phyloP scores from a whole-genome alignment of 371 early-diverging fungal genomes.

The Zancudomyces culisetae region DNA sequence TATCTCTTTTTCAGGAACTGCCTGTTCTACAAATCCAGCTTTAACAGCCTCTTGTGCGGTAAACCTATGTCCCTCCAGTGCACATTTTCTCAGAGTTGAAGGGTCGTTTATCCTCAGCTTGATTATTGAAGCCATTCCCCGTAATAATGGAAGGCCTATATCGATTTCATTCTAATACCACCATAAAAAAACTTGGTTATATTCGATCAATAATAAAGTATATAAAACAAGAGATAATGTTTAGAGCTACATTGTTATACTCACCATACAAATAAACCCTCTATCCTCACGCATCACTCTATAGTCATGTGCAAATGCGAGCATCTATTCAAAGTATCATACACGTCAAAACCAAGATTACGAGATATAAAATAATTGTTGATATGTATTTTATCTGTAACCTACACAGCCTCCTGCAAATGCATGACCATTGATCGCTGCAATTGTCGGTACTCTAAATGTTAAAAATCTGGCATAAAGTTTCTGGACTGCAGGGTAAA shows the following conservation, averaged over 20 bases:
- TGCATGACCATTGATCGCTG: constrained; percentile 68
- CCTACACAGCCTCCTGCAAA: constrained; percentile 57
- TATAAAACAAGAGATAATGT: too few relatives aligned
- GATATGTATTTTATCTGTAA: not conserved
- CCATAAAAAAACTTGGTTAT: too few relatives aligned
- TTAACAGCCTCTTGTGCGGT: constrained; percentile 39
- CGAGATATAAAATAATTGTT: not conserved
- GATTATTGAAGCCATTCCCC: constrained; percentile 54
- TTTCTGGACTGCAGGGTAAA: not conserved
- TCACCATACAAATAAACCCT: constrained; percentile 31
- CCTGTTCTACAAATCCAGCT: constrained; percentile 36
- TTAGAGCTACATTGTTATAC: too few relatives aligned
- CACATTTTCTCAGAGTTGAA: constrained; percentile 34
- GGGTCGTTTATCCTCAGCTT: constrained; percentile 32
- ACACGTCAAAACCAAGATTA: not conserved
- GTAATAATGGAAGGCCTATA: constrained; percentile 39
- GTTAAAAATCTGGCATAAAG: constrained; percentile 22
- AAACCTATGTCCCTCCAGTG: constrained; percentile 49
- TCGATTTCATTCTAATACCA: constrained; percentile 77
- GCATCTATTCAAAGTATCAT: constrained; percentile 17
- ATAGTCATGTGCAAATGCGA: constrained; percentile 63
- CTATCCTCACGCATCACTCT: constrained; percentile 63
- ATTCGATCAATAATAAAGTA: too few relatives aligned
- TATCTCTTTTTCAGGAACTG: constrained; percentile 29
- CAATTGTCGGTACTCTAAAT: constrained; percentile 57